A percentile compares a stretch with the other conserved stretches of the same genome.
Evolutionary conservation across 208 protist genomes (phyloP).

Genomic region (Acanthamoeba triangularis): DNA sequence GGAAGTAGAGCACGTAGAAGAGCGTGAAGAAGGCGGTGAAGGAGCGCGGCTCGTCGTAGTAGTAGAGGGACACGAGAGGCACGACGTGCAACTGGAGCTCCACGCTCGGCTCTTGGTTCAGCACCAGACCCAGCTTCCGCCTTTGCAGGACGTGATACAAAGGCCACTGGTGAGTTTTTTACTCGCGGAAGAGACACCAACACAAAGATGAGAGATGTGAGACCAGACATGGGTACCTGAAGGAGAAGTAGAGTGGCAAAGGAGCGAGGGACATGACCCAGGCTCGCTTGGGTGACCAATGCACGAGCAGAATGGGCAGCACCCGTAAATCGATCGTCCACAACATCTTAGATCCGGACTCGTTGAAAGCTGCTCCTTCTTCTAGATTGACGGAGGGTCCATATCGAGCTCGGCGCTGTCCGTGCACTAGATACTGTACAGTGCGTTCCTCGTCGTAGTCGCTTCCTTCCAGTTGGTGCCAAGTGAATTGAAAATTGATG

Average conservation of each 20-base stretch:
- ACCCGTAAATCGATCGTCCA: background rate
- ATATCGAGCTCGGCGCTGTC: background rate
- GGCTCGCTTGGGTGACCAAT: background rate
- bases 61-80: background rate
- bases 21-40: background rate
- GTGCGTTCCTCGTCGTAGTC: background rate
- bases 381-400: background rate
- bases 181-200: too few species aligned
- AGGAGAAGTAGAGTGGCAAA: background rate
- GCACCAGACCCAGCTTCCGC: background rate
- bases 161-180: too few species aligned
- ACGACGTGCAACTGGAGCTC: background rate
- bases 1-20: background rate
- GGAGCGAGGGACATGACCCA: background rate
- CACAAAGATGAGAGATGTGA: background rate
- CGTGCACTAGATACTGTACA: too few species aligned
- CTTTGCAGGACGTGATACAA: background rate
- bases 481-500: background rate
- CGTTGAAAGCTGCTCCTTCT: background rate
- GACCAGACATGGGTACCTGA: background rate
- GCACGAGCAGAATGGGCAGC: background rate
- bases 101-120: background rate
- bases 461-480: background rate
- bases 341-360: too few species aligned
- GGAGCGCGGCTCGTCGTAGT: background rate